phyloP scores from a whole-genome alignment of 1,284 basidiomycete genomes.

The Cronartium quercuum region DNA sequence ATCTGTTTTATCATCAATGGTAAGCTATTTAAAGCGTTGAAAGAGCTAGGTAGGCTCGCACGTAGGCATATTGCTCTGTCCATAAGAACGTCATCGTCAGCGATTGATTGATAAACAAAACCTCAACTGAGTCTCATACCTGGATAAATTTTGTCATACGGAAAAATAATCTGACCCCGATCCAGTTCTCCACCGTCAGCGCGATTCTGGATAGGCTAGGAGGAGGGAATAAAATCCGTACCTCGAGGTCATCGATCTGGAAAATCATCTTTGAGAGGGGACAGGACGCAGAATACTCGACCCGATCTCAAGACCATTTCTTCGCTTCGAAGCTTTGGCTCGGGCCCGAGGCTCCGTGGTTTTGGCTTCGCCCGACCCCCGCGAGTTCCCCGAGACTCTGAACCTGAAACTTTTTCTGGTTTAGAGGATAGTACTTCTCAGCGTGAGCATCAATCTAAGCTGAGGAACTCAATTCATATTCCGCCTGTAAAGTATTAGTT shows the following conservation, averaged over 20 bases:
- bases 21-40: not conserved
- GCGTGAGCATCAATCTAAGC: no score
- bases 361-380: no score
- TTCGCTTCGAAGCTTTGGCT: no score
- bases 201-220: not conserved
- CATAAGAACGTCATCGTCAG: not conserved
- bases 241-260: conserved; percentile 31
- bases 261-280: conserved; percentile 14
- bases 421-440: no score
- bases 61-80: conserved; percentile 37
- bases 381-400: no score
- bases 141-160: conserved; percentile 38
- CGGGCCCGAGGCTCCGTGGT: no score
- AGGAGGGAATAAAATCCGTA: not conserved
- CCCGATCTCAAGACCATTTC: no score
- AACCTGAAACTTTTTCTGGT: no score
- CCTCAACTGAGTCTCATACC: not conserved
- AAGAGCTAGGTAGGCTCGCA: not conserved
- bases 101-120: not conserved
- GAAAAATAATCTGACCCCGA: conserved; percentile 25
- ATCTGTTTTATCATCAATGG: not conserved
- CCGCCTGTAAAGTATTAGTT: no score
- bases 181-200: not conserved
- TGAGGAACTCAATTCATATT: no score
- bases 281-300: no score